Evolutionary conservation across 2,329 filamentous ascomycete species (phyloP), one percentile per base, ranked within the genome.

Genomic region (Colletotrichum godetiae): DNA sequence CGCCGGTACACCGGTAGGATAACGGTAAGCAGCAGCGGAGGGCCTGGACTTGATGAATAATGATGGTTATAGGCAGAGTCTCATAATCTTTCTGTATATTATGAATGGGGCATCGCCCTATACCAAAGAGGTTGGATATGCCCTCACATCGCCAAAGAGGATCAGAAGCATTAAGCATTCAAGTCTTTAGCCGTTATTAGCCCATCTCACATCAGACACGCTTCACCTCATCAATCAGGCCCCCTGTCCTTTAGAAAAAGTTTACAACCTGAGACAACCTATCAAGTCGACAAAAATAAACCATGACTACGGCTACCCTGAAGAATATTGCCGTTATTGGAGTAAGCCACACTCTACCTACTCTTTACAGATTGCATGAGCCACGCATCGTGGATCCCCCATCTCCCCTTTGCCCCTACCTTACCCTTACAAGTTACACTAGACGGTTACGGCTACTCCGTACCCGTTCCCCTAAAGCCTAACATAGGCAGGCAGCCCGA

Each of bases 311-410:
- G 55, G 13, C 24, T 12, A 1, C 27, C 10, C 31, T 59, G 8
- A 46, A 29, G 13, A 67, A 37, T 3, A n/a, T 53, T 33, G 56
- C 57, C 58, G 42, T 68, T 58, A 55, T 68, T 19, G 66, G 66
- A 46, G 66, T 68, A 68, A 62, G 58, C 35, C 35, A 53, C 57
- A 55, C 37, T 42, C 37, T 19, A 42, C 37, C 37, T 42, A 42
- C 37, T 19, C 24, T 33, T 24, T 58, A 33, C n/a, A 29, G 24
- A 58, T 58, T 29, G 55, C 24, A 58, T 29, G n/a, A 24, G 31
- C 31, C 55, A n/a, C 24, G 57, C 19, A 60, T 29, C 33, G 19
- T 31, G 24, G 7, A 31, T 15, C 37, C 46, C 35, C 24, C 37
- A 33, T 4, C 22, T 61, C 31, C 49, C 12, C 58, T 61, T 46